Evolutionary conservation across 2,329 filamentous ascomycete genomes (phyloP), one percentile per base, ranked within the genome.

Genomic region (Penicillium concentricum): DNA sequence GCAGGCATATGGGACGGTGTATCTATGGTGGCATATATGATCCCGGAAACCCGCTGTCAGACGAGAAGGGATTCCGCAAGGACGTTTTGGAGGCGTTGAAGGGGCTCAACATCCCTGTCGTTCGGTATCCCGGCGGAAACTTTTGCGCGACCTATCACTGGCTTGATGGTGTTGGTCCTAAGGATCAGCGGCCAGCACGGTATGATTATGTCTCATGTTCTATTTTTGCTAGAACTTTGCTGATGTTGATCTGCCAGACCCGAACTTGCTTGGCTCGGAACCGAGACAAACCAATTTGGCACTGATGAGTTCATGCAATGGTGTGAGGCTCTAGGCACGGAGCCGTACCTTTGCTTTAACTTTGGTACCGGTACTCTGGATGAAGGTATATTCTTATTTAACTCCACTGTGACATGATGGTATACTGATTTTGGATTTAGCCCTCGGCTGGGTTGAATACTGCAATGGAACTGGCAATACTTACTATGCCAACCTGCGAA

Each of bases 21-120:
- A 92, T 94, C 69, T 93, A 94, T 72, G 89, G 89, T 61, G 90
- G 91, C 62, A 88, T 94, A 70, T 93, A 92, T 74, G 90, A 93
- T 65, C 90, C 89, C 1, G 83, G 81, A 34, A 92, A 87, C 71
- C 76, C 85, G 3, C 81, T 92, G n/a, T 87, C 88, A 2, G 89
- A 92, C 64, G 79, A 84, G 52, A 80, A 89, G 62, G 90, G 90
- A 41, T 93, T 91, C 76, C 87, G 90, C 38, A 90, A 82, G 63
- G 90, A 94, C 74, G 90, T 94, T 41, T 83, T 94, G 24, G 81
- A 84, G 41, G 87, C 88, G 6, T 79, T 94, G 61, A 83, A 85
- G 69, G 88, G 92, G 63, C 81, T 94, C 52, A 83, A 89, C 51
- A 83, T 90, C 37, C 90, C 90, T 15, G 89, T 92, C 37, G 84